Conservation (phyloP, 75 land plant genomes). For the Cunninghamia lanceolata region DNA sequence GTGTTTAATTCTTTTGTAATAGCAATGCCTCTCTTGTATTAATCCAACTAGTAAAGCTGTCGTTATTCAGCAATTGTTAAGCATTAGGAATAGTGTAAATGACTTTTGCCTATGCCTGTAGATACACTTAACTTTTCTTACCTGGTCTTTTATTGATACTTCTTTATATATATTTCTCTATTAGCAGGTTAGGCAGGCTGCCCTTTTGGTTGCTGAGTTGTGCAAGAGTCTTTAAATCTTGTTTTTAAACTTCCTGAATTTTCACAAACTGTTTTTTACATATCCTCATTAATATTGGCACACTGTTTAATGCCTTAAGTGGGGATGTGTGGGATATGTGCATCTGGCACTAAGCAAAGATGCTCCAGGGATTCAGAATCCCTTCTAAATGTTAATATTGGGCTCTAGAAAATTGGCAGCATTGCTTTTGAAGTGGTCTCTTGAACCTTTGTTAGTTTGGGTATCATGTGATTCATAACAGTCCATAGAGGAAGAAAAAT, state of each 20-base stretch:
- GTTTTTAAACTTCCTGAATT: neutral
- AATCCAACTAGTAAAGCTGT: neutral
- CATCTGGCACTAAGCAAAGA: neutral
- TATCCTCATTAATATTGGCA: neutral
- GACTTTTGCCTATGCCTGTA: neutral
- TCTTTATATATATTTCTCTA: neutral
- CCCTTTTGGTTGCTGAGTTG: neutral
- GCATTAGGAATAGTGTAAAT: neutral
- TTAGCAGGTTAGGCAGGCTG: neutral
- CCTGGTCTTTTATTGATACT: neutral
- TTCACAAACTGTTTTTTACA: neutral
- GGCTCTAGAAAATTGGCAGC: neutral
- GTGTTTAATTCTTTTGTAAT: neutral
- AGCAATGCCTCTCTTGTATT: neutral
- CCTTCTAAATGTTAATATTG: slow-evolving; percentile 1
- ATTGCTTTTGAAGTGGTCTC: neutral
- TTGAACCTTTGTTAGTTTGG: neutral
- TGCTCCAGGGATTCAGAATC: neutral
- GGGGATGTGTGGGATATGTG: neutral
- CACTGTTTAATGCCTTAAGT: neutral
- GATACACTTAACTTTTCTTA: neutral
- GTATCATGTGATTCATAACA: neutral
- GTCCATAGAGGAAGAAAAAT: too few relatives aligned
- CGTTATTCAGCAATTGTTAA: neutral
- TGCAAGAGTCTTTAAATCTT: neutral